Evolutionary conservation across 2,329 filamentous ascomycete genomes (phyloP).

Genomic region (Aspergillus calidoustus): DNA sequence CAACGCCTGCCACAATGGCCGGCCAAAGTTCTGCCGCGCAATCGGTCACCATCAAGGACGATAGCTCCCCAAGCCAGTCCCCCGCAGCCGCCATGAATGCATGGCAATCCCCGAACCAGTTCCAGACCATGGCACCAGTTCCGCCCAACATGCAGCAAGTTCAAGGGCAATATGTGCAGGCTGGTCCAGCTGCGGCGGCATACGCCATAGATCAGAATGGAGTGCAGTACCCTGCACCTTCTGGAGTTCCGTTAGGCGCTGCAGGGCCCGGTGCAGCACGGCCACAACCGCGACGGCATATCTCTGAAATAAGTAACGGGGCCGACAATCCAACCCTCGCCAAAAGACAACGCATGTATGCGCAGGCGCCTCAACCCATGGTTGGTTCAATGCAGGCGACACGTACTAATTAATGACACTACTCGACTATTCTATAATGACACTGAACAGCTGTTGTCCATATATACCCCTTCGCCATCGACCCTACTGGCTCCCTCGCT

Average conservation of each 20-base stretch:
- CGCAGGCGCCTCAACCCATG: slow-evolving; percentile 50
- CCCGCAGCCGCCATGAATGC: slow-evolving; percentile 62
- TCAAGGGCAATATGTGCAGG: slow-evolving; percentile 48
- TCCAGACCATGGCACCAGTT: slow-evolving; percentile 62
- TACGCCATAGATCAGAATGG: slow-evolving; percentile 47
- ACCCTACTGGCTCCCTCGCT: neutral
- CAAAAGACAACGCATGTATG: slow-evolving; percentile 65
- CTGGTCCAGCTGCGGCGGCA: slow-evolving; percentile 42
- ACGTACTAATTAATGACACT: slow-evolving; percentile 34
- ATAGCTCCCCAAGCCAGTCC: slow-evolving; percentile 66
- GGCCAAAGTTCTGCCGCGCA: slow-evolving; percentile 58
- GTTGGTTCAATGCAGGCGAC: slow-evolving; percentile 56
- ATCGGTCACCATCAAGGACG: slow-evolving; percentile 59
- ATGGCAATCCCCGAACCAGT: slow-evolving; percentile 67
- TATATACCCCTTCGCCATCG: slow-evolving; percentile 11
- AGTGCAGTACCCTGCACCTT: slow-evolving; percentile 44
- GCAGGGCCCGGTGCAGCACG: slow-evolving; percentile 30
- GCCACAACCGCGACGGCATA: slow-evolving; percentile 58
- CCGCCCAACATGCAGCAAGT: slow-evolving; percentile 51
- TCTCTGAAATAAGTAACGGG: slow-evolving; percentile 64
- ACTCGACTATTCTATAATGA: slow-evolving; percentile 5
- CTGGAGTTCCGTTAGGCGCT: slow-evolving; percentile 41
- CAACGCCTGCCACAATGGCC: slow-evolving; percentile 49
- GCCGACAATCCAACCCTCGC: slow-evolving; percentile 56
- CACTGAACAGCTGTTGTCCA: neutral